Conservation (phyloP, 1,284 basidiomycete species). For the Paramarasmius palmivorus region DNA sequence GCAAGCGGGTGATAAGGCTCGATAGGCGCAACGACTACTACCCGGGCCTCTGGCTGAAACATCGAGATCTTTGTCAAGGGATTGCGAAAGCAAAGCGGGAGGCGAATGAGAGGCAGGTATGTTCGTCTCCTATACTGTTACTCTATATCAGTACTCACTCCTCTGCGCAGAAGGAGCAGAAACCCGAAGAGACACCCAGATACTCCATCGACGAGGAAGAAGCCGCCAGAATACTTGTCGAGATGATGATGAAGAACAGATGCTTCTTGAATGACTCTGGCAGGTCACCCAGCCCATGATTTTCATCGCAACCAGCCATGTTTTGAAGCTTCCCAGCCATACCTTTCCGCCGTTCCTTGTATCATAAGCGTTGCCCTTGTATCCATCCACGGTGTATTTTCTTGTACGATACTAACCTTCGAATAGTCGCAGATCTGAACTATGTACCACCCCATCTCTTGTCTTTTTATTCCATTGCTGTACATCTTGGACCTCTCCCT, state of each 20-base stretch:
- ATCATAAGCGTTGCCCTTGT: no score
- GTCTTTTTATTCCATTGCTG: no score
- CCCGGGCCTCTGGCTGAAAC: constrained; percentile 11
- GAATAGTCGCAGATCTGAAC: no score
- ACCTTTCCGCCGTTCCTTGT: no score
- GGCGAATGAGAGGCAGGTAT: background rate
- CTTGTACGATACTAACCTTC: no score
- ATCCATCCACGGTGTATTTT: no score
- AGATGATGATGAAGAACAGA: constrained; percentile 2
- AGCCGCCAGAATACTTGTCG: background rate
- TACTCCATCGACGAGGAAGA: constrained; percentile 1
- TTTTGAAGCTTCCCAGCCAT: no score
- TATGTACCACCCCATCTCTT: no score
- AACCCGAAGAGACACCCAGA: background rate
- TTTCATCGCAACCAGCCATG: no score
- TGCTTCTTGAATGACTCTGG: background rate
- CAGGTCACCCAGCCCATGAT: no score
- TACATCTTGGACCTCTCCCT: no score
- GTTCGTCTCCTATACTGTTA: background rate
- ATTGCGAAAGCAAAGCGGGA: background rate
- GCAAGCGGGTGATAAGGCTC: constrained; percentile 7
- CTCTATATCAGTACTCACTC: background rate
- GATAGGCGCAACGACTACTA: constrained; percentile 13
- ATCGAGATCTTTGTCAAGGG: constrained; percentile 2
- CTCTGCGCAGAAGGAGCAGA: background rate